Conservation (phyloP, 768 basidiomycete species). For the Heimioporus sp. region DNA sequence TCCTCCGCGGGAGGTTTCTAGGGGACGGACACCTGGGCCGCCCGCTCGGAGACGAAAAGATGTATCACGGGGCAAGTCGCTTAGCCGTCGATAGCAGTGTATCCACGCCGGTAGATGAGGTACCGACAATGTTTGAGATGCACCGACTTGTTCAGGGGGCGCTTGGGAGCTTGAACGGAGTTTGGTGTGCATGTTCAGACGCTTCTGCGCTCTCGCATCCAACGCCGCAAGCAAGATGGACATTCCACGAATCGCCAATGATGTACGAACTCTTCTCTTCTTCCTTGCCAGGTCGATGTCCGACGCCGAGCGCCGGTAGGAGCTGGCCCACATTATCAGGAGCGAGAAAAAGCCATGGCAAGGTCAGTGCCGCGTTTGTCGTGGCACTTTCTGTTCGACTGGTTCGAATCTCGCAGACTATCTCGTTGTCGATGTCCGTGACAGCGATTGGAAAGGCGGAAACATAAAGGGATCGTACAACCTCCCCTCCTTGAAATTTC, state of each 20-base stretch:
- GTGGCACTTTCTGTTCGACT: background rate
- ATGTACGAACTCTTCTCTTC: slow-evolving; percentile 15
- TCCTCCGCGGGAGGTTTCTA: slow-evolving; percentile 8
- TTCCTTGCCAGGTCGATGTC: slow-evolving; percentile 2
- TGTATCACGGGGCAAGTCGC: slow-evolving; percentile 18
- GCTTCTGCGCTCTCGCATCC: background rate
- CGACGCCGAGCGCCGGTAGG: slow-evolving; percentile 40
- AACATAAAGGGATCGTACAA: slow-evolving; percentile 69
- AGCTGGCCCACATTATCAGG: slow-evolving; percentile 69
- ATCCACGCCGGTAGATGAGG: slow-evolving; percentile 7
- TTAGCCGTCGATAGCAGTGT: slow-evolving; percentile 19
- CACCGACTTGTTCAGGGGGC: background rate
- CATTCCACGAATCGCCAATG: slow-evolving; percentile 18
- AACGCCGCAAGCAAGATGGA: slow-evolving; percentile 15
- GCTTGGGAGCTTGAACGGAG: background rate
- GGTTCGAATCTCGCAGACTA: slow-evolving; percentile 44
- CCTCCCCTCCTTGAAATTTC: slow-evolving; percentile 60
- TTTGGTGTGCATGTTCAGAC: slow-evolving; percentile 8
- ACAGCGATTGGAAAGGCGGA: slow-evolving; percentile 75
- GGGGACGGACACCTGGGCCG: slow-evolving; percentile 28
- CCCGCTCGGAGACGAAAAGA: slow-evolving; percentile 15
- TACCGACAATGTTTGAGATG: slow-evolving; percentile 5
- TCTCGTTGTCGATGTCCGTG: slow-evolving; percentile 81
- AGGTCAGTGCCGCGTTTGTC: slow-evolving; percentile 14
- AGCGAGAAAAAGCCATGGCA: slow-evolving; percentile 54